Conservation (phyloP, 2,329 filamentous ascomycete species). For the Waltergamsia citrina region DNA sequence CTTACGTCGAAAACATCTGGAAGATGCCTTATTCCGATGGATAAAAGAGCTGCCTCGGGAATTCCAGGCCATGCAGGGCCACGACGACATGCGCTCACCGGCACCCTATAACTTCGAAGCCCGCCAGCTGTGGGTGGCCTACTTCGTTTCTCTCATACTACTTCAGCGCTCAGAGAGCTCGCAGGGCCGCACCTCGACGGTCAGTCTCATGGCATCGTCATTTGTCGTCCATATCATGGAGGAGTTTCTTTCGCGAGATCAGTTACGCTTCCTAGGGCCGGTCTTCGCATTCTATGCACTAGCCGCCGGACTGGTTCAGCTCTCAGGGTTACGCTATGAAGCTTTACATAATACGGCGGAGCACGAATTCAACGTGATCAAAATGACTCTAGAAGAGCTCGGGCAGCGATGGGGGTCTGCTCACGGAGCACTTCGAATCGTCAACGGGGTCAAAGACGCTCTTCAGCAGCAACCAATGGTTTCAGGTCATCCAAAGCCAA, state of each 20-base stretch:
- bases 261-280: neutral
- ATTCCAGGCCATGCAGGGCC: neutral
- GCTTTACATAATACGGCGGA: neutral
- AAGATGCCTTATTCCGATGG: neutral
- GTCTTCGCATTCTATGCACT: neutral
- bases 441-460: neutral
- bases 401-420: neutral
- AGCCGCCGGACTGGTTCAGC: neutral
- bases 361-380: neutral
- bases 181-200: neutral
- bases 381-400: neutral
- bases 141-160: neutral
- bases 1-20: neutral
- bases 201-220: neutral
- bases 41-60: neutral
- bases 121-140: neutral
- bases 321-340: neutral
- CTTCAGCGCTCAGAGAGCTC: neutral
- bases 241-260: slow-evolving; percentile 1
- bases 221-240: neutral
- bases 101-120: neutral
- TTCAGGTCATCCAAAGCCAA: neutral
- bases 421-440: neutral
- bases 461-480: neutral
- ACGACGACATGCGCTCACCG: neutral